Evolutionary conservation across 345 rosid species (phyloP).

Genomic region (Lumnitzera racemosa): DNA sequence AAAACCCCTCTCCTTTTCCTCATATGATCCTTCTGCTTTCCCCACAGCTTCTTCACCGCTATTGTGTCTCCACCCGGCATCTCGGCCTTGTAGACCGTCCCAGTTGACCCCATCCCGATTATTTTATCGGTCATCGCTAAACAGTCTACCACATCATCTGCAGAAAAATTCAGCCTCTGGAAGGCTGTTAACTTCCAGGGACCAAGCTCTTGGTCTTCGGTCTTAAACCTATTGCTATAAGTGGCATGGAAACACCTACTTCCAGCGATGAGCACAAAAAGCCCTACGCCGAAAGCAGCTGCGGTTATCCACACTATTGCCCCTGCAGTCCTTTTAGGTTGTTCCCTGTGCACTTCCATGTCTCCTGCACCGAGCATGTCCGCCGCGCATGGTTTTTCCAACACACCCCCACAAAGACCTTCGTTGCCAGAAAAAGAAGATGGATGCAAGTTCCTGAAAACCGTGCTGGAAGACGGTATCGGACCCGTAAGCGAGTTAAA

Average conservation of each 20-base stretch:
- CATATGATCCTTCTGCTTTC: slow-evolving; percentile 63
- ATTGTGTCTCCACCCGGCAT: slow-evolving; percentile 94
- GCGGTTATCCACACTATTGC: slow-evolving; percentile 89
- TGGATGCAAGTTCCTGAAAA: slow-evolving; percentile 69
- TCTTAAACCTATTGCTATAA: slow-evolving; percentile 30
- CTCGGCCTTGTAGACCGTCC: slow-evolving; percentile 86
- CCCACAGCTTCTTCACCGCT: slow-evolving; percentile 95
- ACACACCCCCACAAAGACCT: slow-evolving; percentile 63
- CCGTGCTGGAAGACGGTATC: slow-evolving; percentile 55
- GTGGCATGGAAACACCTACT: slow-evolving; percentile 64
- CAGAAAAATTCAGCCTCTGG: slow-evolving; percentile 79
- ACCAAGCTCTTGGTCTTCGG: slow-evolving; percentile 45
- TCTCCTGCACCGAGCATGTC: slow-evolving; percentile 27
- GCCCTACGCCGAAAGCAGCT: slow-evolving; percentile 67
- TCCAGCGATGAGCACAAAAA: slow-evolving; percentile 77
- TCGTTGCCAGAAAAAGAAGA: slow-evolving; percentile 70
- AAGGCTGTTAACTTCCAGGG: slow-evolving; percentile 94
- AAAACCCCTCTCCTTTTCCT: slow-evolving; percentile 72
- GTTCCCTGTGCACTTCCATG: slow-evolving; percentile 24
- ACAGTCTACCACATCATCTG: slow-evolving; percentile 82
- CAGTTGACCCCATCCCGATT: slow-evolving; percentile 87
- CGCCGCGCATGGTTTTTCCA: slow-evolving; percentile 52
- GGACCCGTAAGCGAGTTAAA: slow-evolving; percentile 62
- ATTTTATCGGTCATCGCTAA: slow-evolving; percentile 64
- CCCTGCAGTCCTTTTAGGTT: slow-evolving; percentile 58